Evolutionary conservation across 1,284 basidiomycete species (phyloP), one percentile per base, ranked within the genome.

Genomic region (Austropuccinia psidii): DNA sequence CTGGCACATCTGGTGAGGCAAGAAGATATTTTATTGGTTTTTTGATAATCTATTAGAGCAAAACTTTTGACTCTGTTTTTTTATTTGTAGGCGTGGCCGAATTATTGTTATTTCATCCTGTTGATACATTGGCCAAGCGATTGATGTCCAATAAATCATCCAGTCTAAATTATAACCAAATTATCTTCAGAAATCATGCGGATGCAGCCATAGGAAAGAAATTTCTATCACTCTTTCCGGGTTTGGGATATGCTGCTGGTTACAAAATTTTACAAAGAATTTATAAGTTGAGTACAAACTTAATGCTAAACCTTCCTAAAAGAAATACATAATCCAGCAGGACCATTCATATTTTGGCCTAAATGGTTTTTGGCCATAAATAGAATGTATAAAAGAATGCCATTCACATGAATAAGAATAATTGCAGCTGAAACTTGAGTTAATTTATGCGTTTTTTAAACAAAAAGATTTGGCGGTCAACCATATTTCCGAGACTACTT

Each of bases 401-500:
- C n/a, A n/a, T n/a, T n/a, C n/a, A n/a, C n/a, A n/a, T n/a, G n/a
- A n/a, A n/a, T n/a, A n/a, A n/a, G n/a, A n/a, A n/a, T n/a, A n/a
- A n/a, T n/a, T n/a, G n/a, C n/a, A n/a, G n/a, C n/a, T n/a, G n/a
- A n/a, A n/a, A n/a, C n/a, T n/a, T n/a, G n/a, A n/a, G n/a, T n/a
- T n/a, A n/a, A n/a, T n/a, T n/a, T n/a, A n/a, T n/a, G n/a, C n/a
- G n/a, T n/a, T n/a, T n/a, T n/a, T n/a, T n/a, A n/a, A n/a, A n/a
- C n/a, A n/a, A n/a, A 78, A 76, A 98, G 98, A 84, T 98, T 98
- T 78, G 95, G 96, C 75, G 96, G 95, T 1, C 95, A 98, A 83
- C 95, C 96, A 27, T 98, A 89, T 86, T 96, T 97, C 82, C 91
- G 94, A 82, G 93, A 98, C 83, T 81, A 94, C 80, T 88, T 98